A percentile compares a stretch with the other conserved stretches of the same genome.
Evolutionary conservation across 2,329 filamentous ascomycete genomes (phyloP).

Genomic region (Aspergillus candidus): DNA sequence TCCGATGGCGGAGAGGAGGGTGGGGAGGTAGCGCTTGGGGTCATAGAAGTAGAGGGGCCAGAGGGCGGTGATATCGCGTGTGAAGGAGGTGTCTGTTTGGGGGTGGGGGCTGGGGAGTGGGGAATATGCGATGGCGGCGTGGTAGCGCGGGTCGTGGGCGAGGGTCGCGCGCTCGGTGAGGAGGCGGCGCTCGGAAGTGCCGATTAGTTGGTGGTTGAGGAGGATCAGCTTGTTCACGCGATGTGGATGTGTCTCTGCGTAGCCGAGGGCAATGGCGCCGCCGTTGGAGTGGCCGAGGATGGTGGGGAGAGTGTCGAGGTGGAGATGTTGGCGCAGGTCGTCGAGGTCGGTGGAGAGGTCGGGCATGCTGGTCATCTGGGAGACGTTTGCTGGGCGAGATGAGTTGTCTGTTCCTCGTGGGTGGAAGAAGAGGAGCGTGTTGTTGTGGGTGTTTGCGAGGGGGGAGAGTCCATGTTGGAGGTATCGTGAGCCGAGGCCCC

Average conservation of each 20-base stretch:
- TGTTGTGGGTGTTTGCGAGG: slow-evolving; percentile 5
- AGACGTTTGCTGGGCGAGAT: slow-evolving; percentile 1
- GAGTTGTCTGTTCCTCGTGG: slow-evolving; percentile 20
- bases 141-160: too few species aligned
- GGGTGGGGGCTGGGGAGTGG: background rate
- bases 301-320: slow-evolving; percentile 13
- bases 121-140: too few species aligned
- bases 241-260: slow-evolving; percentile 19
- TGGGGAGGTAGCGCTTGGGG: slow-evolving; percentile 10
- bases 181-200: slow-evolving; percentile 6
- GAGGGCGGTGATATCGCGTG: slow-evolving; percentile 9
- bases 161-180: too few species aligned
- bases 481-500: slow-evolving; percentile 20
- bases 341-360: slow-evolving; percentile 20
- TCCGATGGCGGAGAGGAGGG: slow-evolving; percentile 13
- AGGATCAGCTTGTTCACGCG: slow-evolving; percentile 20
- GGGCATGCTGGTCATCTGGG: slow-evolving; percentile 1
- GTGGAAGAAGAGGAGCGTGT: slow-evolving; percentile 21
- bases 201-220: slow-evolving; percentile 18
- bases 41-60: slow-evolving; percentile 22
- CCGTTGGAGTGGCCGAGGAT: slow-evolving; percentile 24
- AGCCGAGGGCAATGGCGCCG: slow-evolving; percentile 22
- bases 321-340: slow-evolving; percentile 18
- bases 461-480: slow-evolving; percentile 14
- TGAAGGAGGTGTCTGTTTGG: slow-evolving; percentile 16